Percentiles rank a stretch among this genome's conserved stretches.
Conservation (phyloP, 768 basidiomycete genomes). For the Podaxis sp. region DNA sequence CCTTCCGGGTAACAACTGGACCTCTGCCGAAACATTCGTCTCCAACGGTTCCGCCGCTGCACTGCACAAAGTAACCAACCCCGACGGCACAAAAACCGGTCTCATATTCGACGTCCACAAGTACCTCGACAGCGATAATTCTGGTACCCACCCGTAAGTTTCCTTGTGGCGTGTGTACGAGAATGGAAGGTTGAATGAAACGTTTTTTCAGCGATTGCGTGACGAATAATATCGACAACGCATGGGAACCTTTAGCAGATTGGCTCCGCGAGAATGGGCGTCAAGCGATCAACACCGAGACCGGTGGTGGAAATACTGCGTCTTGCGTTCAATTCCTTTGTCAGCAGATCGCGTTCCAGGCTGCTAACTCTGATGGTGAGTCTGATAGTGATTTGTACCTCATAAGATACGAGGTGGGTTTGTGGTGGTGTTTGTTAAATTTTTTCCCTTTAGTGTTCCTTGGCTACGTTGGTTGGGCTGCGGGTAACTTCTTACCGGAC, state of each 20-base stretch:
- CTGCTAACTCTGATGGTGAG: conserved; percentile 47
- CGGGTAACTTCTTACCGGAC: conserved; percentile 47
- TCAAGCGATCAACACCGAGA: conserved; percentile 60
- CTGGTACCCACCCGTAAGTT: conserved; percentile 25
- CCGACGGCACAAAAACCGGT: conserved; percentile 40
- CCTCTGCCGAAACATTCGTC: conserved; percentile 49
- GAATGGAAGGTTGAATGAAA: not conserved
- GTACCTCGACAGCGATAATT: conserved; percentile 57
- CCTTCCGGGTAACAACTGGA: conserved; percentile 58
- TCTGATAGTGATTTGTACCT: not conserved
- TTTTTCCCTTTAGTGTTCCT: conserved; percentile 36
- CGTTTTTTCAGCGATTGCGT: conserved; percentile 36
- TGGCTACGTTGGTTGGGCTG: conserved; percentile 58
- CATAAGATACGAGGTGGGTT: too few relatives aligned
- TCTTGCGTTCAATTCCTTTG: conserved; percentile 45
- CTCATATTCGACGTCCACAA: conserved; percentile 65
- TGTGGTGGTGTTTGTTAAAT: not conserved
- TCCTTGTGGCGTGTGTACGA: not conserved
- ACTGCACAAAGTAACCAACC: conserved; percentile 41
- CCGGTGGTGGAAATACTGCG: conserved; percentile 53
- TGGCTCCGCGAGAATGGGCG: conserved; percentile 50
- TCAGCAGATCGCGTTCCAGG: conserved; percentile 44
- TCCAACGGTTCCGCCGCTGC: conserved; percentile 50
- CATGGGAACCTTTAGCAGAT: conserved; percentile 43
- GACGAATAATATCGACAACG: conserved; percentile 49